Evolutionary conservation across 2,329 filamentous ascomycete species (phyloP).

Genomic region (Sclerotinia glacialis): DNA sequence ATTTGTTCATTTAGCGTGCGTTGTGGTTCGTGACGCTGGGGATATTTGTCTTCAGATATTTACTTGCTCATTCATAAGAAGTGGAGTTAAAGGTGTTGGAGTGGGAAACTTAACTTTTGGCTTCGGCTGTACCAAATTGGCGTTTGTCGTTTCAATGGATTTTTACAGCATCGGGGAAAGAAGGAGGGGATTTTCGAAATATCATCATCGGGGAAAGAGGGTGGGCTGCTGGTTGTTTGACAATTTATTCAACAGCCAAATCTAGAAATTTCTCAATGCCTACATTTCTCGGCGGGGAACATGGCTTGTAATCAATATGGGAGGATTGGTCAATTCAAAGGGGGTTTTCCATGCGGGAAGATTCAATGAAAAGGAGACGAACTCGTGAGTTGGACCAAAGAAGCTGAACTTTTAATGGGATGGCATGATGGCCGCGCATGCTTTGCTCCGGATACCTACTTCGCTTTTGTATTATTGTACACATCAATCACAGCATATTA

Average conservation of each 20-base stretch:
- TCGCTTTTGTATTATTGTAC: slow-evolving; percentile 11
- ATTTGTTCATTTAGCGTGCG: slow-evolving; percentile 19
- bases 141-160: slow-evolving; percentile 3
- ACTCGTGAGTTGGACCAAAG: not conserved
- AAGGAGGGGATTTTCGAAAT: slow-evolving; percentile 1
- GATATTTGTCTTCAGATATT: not conserved
- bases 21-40: not conserved
- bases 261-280: not conserved
- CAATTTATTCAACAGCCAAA: not conserved
- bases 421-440: not conserved
- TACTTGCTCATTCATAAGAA: not conserved
- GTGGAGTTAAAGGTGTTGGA: slow-evolving; percentile 7
- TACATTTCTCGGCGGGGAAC: not conserved
- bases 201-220: not conserved
- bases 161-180: not conserved
- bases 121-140: slow-evolving; percentile 12
- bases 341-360: not conserved
- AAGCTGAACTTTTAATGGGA: not conserved
- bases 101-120: slow-evolving; percentile 5
- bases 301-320: not conserved
- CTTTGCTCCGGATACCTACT: not conserved
- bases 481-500: not conserved
- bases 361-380: not conserved
- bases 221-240: not conserved
- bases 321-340: not conserved